Base-by-base conservation (phyloP, 2,329 filamentous ascomycete genomes). In the Paecilomyces dactylethromorphus region DNA sequence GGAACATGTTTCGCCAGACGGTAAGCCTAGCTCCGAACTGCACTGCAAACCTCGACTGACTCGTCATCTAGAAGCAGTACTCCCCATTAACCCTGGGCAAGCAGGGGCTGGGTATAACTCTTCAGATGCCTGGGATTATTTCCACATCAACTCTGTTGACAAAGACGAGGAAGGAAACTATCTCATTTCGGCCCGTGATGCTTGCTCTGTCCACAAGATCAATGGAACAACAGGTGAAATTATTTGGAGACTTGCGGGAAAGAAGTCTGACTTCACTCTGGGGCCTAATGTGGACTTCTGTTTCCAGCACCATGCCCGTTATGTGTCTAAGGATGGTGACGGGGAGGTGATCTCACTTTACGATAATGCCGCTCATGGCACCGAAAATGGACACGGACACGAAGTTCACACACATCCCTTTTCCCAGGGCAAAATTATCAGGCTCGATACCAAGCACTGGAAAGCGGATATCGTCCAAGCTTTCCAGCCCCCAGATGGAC, bases 291-390 rank as follows among this genome's bases (percentile, higher is more conserved):
- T 80, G 59, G 69, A 75, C 29, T 82, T 82, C 62, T 76, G 75
- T 11, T 81, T 78, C 66, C 80, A 82, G 65, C 80, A 82, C 60
- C 74, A 82, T 61, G 79, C 79, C 0, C 75, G 79, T 10, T 82
- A 78, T 64, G 68, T 81, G 21, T 72, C 71, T 11, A 74, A 79
- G 58, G 75, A 79, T 54, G 68, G 68, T 3, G 74, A 78, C 1
- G 76, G 81, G 56, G 82, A 82, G 10, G 67, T 79, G 7, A 74
- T 85, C 58, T 81, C 79, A 4, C 73, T 85, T 55, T 85, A 79
- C 63, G 81, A 84, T 63, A 84, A 85, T 68, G 76, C 76, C 18
- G 80, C 77, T 7, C 77, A 82, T 59, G 78, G 75, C 1, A 45
- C 35, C 35, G 35, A 45, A 18, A 45, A 7, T 5, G 35, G 35